Base-by-base conservation (phyloP, 768 basidiomycete species). In the Sistotremastrum niveocremeum region DNA sequence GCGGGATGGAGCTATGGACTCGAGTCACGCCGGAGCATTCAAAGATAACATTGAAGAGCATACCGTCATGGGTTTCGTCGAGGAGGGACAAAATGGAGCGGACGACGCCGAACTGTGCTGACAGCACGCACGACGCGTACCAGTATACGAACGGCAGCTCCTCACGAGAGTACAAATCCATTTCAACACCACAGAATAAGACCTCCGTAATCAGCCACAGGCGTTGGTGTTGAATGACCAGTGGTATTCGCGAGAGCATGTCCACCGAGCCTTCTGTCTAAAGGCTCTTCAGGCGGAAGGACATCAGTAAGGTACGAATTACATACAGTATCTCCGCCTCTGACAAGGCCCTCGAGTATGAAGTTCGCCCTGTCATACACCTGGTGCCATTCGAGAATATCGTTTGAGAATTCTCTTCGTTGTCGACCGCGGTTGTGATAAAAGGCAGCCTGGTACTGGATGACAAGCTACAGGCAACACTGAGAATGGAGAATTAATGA, bases 81-180 rank as follows among this genome's bases (percentile, higher is more conserved):
- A 20, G 20, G 20, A 20, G 20, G 20, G 20, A 20, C 20, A 20
- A 20, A 20, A 20, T 20, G 20, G 20, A 20, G 20, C 20, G 20
- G 20, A 20, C 20, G 20, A 20, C 20, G 20, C 20, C 20, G 30
- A 34, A 12, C 37, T 85, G 78, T 28, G 60, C 60, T 12, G 79
- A 74, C 1, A 81, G 62, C 3, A 86, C 69, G 39, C 71, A 68
- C 3, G 71, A 57, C 4, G 67, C 63, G 54, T 84, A 84, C 80
- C 84, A 87, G 60, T 88, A 87, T 2, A 84, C 80, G 50, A 85
- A 75, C 0, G 80, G 66, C 34, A 66, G 72, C 55, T 90, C 87
- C 38, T 81, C 73, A 1, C 68, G 59, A 20, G 74, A 66, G 54
- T 87, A 85, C 5, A 90, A 59, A 39, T 84, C 81, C 20, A 87